Base-by-base conservation (phyloP, 2,329 filamentous ascomycete genomes). In the Hypocreales sp. region DNA sequence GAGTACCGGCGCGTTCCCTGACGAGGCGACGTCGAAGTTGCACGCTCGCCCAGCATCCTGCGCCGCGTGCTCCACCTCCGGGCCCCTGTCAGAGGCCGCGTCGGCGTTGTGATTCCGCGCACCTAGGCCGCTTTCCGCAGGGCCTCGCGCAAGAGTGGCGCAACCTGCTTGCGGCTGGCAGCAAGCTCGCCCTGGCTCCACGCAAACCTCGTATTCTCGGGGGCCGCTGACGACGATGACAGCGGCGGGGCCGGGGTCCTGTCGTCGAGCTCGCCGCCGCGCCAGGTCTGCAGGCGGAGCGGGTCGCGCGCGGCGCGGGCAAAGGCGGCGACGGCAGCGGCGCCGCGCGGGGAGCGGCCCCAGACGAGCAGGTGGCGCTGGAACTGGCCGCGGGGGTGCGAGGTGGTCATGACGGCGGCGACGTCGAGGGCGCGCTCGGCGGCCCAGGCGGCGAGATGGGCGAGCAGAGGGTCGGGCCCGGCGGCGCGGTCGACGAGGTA, bases 401-500 rank as follows among this genome's bases (percentile, higher is more conserved):
- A 70, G n/a, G 69, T 69, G 2, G 79, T 82, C 74, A 86, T 79
- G 30, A 86, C 55, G 8, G 60, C 61, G 7, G 65, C 67, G 8
- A 86, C 43, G 30, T 75, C 70, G n/a, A 86, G 47, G 0, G 51
- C 37, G 30, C 64, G 60, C 44, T 73, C 67, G n/a, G 50, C 40
- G 0, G 64, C 58, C 55, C 73, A 83, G 1, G 41, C 37, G 10
- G 48, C 45, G 2, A 81, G 38, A 8, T 56, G 60, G 0, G 47
- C 34, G 1, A 69, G 41, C 5, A 84, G 58, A 0, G 47, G 46
- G 1, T 41, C 41, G 5, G 56, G 46, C n/a, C 5, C 22, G 3
- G 53, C 58, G 2, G 67, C 67, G 38, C 70, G 69, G 10, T 49
- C 41, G 8, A 69, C 45, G 21, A 86, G 49, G 35, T 72, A 79